Evolutionary conservation across 192 early-diverging fungal genomes (phyloP).

Genomic region (Piromyces sp.): DNA sequence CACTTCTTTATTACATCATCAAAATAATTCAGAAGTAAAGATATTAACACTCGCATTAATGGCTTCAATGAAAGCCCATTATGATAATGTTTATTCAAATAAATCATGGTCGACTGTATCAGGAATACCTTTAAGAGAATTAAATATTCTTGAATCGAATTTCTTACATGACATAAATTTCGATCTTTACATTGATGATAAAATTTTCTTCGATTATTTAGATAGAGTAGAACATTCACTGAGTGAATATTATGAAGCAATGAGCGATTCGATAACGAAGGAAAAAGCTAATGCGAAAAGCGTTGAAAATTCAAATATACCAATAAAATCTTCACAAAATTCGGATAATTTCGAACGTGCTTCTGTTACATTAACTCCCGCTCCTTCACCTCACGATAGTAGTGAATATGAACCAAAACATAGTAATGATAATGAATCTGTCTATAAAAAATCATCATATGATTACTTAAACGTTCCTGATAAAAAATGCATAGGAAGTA

Average conservation of each 20-base stretch:
- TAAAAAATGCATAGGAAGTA: background rate
- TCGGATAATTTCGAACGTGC: background rate
- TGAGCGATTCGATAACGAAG: background rate
- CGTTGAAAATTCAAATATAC: background rate
- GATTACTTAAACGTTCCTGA: background rate
- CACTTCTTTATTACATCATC: background rate
- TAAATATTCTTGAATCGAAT: conserved; percentile 30
- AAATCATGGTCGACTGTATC: conserved; percentile 79
- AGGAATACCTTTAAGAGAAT: conserved; percentile 53
- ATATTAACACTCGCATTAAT: background rate
- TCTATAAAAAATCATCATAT: background rate
- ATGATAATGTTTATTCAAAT: conserved; percentile 81
- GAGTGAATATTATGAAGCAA: background rate
- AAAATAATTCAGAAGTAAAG: background rate
- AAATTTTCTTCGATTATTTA: background rate
- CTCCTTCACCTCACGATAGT: background rate
- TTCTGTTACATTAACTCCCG: background rate
- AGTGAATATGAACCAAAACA: background rate
- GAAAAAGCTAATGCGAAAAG: background rate
- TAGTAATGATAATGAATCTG: background rate
- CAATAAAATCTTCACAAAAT: background rate
- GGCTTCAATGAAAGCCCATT: background rate
- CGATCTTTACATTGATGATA: background rate
- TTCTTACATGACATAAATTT: background rate
- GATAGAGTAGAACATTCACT: background rate